Base-by-base conservation (phyloP, 495 filamentous ascomycete genomes). In the Penicillium roqueforti region DNA sequence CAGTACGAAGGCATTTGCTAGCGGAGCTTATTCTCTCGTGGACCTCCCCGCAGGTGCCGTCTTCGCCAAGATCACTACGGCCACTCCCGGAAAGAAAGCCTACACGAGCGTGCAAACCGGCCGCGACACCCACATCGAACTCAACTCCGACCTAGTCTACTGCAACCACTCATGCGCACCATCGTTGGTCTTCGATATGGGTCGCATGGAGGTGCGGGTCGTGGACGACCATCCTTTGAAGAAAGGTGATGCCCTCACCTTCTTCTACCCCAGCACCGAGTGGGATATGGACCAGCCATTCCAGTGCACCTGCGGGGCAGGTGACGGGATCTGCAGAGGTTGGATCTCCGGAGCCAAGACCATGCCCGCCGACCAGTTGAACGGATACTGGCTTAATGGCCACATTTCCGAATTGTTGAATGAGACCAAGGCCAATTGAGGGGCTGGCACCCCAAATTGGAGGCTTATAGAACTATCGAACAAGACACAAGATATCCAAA, bases 221-320 rank as follows among this genome's bases (percentile, higher is more conserved):
- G 68, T 70, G 3, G 79, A 79, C 11, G 70, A 77, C 16, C 78
- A 79, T 32, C 73, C 87, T 23, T 47, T 76, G 58, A 68, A 76
- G 44, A 62, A 58, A 2, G 86, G 85, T 31, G 82, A 89, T 47
- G 79, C 83, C 51, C 67, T 89, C 39, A 89, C 86, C 51, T 89
- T 88, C 76, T 91, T 91, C 72, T 91, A 91, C 63, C 87, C 87
- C 6, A 85, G 80, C 50, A 85, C 85, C 4, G 87, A 91, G 68
- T 91, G 84, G 84, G 61, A 78, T 53, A 89, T 89, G 86, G 82
- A 82, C 39, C 85, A 89, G 70, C 73, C 82, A 16, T 91, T 91
- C 59, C 70, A 81, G 54, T 91, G 87, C 62, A 70, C 67, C 34
- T 91, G 87, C 64, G 78, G 79, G 8, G 72, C 66, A 19, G 56